These are phyloP conservation scores for Penicillium crystallinum DNA, from an alignment of 495 filamentous ascomycete genomes.

Conservation along the genomic window DNA sequence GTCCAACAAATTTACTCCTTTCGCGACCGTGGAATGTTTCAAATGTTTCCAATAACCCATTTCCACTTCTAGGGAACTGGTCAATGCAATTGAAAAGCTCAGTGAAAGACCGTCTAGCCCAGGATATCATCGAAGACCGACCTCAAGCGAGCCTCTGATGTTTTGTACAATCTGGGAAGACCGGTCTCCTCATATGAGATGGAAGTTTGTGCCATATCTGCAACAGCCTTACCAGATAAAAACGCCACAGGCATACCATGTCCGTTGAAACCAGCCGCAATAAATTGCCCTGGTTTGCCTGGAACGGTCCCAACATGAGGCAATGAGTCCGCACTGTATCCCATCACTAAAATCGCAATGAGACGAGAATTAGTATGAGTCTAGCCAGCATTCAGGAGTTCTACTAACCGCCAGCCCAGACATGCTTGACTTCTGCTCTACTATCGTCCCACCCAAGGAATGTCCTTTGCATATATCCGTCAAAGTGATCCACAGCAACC, in stretches of 20 bases:
- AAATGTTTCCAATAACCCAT: too few relatives aligned
- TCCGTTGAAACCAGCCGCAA: slow-evolving; percentile 52
- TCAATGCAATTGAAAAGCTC: too few relatives aligned
- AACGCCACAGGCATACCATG: slow-evolving; percentile 53
- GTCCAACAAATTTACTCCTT: too few relatives aligned
- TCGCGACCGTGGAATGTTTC: too few relatives aligned
- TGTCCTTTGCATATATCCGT: slow-evolving; percentile 50
- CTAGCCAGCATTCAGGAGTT: not conserved
- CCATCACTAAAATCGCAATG: slow-evolving; percentile 30
- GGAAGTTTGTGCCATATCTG: slow-evolving; percentile 37
- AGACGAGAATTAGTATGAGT: not conserved
- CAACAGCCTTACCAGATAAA: slow-evolving; percentile 39
- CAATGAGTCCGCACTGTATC: slow-evolving; percentile 39
- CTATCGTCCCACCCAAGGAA: slow-evolving; percentile 46
- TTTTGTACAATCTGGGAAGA: slow-evolving; percentile 37
- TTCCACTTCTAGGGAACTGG: too few relatives aligned
- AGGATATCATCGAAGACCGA: slow-evolving; percentile 13
- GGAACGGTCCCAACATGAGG: slow-evolving; percentile 50
- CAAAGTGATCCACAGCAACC: slow-evolving; percentile 53
- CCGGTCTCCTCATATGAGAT: slow-evolving; percentile 33
- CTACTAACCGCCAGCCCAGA: slow-evolving; percentile 46
- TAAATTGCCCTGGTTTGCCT: slow-evolving; percentile 35
- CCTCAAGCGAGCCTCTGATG: slow-evolving; percentile 24
- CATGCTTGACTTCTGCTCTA: slow-evolving; percentile 35
- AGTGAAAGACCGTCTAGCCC: not conserved